These are phyloP conservation scores for Eragrostis tef DNA, from an alignment of 202 grass and related monocot genomes.

Conservation along the genomic window DNA sequence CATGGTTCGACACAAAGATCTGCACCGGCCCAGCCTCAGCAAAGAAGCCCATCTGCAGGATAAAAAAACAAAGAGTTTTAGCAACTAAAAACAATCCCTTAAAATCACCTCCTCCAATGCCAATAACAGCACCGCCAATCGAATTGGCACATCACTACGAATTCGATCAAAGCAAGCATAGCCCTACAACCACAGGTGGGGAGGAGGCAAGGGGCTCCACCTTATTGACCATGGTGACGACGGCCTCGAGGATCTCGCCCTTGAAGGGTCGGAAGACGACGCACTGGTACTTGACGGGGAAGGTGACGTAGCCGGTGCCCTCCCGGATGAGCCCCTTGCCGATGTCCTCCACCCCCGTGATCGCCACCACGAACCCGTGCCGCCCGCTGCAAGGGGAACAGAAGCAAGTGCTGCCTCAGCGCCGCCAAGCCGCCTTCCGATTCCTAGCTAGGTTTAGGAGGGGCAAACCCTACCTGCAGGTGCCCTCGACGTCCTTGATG, in stretches of 20 bases:
- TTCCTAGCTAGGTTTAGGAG: conserved; percentile 12
- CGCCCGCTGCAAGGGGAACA: conserved; percentile 58
- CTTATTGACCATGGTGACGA: conserved; percentile 99
- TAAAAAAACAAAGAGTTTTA: conserved; percentile 29
- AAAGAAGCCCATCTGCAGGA: conserved; percentile 98
- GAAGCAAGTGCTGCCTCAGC: not conserved
- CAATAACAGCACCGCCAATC: not conserved
- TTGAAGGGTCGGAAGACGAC: conserved; percentile 97
- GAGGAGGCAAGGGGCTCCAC: conserved; percentile 19
- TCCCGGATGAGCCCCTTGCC: conserved; percentile 95
- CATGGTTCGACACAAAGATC: conserved; percentile 98
- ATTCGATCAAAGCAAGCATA: not conserved
- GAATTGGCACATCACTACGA: not conserved
- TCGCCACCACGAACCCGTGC: conserved; percentile 96
- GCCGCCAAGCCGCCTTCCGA: not conserved
- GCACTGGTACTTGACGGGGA: conserved; percentile 98
- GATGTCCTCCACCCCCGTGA: conserved; percentile 94
- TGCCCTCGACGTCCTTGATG: conserved; percentile 99
- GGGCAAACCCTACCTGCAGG: conserved; percentile 70
- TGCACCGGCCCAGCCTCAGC: conserved; percentile 92
- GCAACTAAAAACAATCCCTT: conserved; percentile 1
- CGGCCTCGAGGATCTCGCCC: conserved; percentile 92
- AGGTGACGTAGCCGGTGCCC: conserved; percentile 92
- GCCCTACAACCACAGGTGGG: not conserved
- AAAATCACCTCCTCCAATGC: not conserved